These are phyloP conservation scores for Candida sp. DNA, from an alignment of 1,139 yeast species.

Conservation along the genomic window DNA sequence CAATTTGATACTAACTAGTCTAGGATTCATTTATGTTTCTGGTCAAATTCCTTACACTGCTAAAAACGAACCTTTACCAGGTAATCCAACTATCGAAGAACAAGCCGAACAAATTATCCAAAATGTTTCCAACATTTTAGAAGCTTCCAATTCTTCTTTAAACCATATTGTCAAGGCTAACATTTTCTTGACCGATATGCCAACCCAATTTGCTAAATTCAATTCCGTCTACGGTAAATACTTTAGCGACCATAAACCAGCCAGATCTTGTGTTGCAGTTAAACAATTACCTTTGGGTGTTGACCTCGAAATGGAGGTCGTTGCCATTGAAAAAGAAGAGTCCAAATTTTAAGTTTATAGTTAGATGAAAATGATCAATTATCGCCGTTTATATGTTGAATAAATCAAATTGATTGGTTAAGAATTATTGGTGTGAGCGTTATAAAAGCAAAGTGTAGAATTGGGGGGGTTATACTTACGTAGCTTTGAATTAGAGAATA, in stretches of 20 bases:
- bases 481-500: too few species aligned
- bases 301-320: slow-evolving; percentile 70
- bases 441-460: too few species aligned
- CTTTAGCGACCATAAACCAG: slow-evolving; percentile 83
- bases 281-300: slow-evolving; percentile 82
- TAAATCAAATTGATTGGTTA: too few species aligned
- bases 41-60: slow-evolving; percentile 95
- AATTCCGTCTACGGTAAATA: slow-evolving; percentile 81
- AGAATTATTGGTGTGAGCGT: too few species aligned
- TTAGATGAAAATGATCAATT: too few species aligned
- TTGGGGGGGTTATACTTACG: too few species aligned
- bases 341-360: slow-evolving; percentile 36
- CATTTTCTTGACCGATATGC: slow-evolving; percentile 86
- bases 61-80: slow-evolving; percentile 76
- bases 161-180: slow-evolving; percentile 83
- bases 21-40: slow-evolving; percentile 81
- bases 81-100: slow-evolving; percentile 60
- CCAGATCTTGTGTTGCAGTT: slow-evolving; percentile 95
- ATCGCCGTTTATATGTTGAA: too few species aligned
- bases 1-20: slow-evolving; percentile 15
- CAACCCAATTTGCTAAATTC: slow-evolving; percentile 68
- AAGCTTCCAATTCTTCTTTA: slow-evolving; percentile 79
- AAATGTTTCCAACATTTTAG: slow-evolving; percentile 72
- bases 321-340: slow-evolving; percentile 63
- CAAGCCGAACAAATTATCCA: slow-evolving; percentile 83